These are phyloP conservation scores for Paramecium tetraurelia DNA, from an alignment of 73 alveolate genomes.

Conservation along the genomic window DNA sequence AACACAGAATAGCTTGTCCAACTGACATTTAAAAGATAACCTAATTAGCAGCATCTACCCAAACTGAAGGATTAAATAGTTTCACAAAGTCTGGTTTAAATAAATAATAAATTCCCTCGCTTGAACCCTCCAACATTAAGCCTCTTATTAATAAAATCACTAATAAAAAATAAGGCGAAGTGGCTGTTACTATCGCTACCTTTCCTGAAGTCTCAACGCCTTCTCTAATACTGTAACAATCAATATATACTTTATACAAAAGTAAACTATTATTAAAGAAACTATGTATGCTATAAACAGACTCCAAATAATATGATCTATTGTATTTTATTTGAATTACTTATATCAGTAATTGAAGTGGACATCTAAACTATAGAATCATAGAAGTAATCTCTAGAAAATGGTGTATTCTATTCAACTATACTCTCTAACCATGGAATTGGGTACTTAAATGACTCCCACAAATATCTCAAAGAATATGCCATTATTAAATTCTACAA, in stretches of 20 bases:
- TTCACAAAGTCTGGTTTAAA: conserved; percentile 64
- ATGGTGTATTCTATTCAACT: background rate
- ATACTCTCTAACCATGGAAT: conserved; percentile 65
- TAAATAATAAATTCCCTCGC: conserved; percentile 56
- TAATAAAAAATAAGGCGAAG: conserved; percentile 64
- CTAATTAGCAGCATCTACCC: conserved; percentile 76
- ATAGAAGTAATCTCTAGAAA: background rate
- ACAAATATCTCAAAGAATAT: conserved; percentile 60
- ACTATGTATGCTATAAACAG: conserved; percentile 42
- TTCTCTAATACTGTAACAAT: background rate
- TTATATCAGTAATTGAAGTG: background rate
- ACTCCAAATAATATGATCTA: conserved; percentile 19
- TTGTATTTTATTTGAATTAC: background rate
- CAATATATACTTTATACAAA: conserved; percentile 13
- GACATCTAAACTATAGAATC: background rate
- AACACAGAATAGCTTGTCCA: conserved; percentile 53
- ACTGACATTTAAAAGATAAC: conserved; percentile 60
- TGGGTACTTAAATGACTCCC: conserved; percentile 60
- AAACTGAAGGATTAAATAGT: conserved; percentile 43
- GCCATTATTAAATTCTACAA: conserved; percentile 58
- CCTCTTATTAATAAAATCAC: conserved; percentile 68
- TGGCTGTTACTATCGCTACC: conserved; percentile 61
- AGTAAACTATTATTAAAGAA: background rate
- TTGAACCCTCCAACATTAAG: conserved; percentile 62
- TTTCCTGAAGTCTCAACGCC: conserved; percentile 66